These are phyloP conservation scores for Cryptococcus sp. DNA, from an alignment of 1,284 basidiomycete genomes.

Conservation along the genomic window DNA sequence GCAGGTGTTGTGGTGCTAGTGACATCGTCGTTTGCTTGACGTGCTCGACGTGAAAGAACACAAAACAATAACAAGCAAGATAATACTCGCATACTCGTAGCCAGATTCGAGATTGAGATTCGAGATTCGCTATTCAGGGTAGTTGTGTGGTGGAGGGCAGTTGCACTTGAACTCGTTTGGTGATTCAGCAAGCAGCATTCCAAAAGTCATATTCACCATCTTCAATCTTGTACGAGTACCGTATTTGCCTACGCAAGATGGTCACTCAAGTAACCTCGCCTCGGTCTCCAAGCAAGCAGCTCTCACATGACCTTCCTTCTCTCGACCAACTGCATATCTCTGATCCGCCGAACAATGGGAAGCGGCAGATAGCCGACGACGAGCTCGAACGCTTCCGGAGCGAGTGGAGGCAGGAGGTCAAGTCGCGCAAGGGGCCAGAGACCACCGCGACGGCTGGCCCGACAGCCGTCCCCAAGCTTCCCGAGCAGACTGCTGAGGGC, in stretches of 20 bases:
- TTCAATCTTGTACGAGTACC: neutral
- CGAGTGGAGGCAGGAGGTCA: constrained; percentile 70
- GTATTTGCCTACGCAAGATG: neutral
- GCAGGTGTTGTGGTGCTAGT: constrained; percentile 26
- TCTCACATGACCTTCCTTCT: neutral
- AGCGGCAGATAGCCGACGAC: constrained; percentile 41
- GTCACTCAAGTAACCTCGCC: neutral
- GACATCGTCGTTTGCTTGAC: constrained; percentile 29
- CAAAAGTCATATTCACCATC: neutral
- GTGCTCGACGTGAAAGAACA: neutral
- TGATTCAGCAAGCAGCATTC: too few species aligned
- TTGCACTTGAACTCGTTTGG: neutral
- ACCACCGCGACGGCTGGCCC: too few species aligned
- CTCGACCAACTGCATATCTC: constrained; percentile 1
- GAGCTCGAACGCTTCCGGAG: constrained; percentile 69
- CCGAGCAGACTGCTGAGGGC: too few species aligned
- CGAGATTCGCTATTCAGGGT: neutral
- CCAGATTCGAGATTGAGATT: neutral
- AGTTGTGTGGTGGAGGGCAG: neutral
- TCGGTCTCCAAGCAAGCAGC: neutral
- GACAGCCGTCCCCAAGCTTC: too few species aligned
- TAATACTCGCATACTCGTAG: neutral
- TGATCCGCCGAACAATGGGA: neutral
- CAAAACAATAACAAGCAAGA: neutral
- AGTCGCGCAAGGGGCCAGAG: constrained; percentile 1